A percentile compares a stretch with the other conserved stretches of the same genome.
Evolutionary conservation across 257 asterid genomes (phyloP).

Genomic region (Solanum okadae): DNA sequence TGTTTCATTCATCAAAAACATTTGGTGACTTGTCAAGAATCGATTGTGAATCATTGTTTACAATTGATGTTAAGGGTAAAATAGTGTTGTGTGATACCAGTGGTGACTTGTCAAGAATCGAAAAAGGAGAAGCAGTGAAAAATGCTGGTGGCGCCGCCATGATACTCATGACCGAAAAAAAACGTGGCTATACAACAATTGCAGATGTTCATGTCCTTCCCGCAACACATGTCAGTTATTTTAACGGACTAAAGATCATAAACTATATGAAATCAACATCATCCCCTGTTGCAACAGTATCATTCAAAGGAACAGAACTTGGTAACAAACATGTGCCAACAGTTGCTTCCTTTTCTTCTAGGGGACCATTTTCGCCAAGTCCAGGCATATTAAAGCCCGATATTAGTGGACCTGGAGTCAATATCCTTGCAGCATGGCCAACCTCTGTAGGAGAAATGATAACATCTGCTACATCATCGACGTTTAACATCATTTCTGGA

Average conservation of each 20-base stretch:
- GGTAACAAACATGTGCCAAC: neutral
- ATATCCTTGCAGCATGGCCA: neutral
- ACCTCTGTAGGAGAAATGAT: neutral
- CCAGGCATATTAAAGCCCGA: neutral
- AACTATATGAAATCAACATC: slow-evolving; percentile 1
- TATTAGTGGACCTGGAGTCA: slow-evolving; percentile 1
- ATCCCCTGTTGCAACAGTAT: neutral
- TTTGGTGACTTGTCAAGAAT: too few species aligned
- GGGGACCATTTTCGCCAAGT: neutral
- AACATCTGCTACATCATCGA: neutral
- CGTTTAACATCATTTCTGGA: neutral
- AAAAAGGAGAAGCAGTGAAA: slow-evolving; percentile 12
- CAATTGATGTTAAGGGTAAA: slow-evolving; percentile 8
- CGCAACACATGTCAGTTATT: slow-evolving; percentile 3
- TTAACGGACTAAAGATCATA: slow-evolving; percentile 4
- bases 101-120: neutral
- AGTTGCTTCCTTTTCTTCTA: neutral
- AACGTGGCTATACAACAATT: slow-evolving; percentile 6
- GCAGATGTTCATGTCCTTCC: slow-evolving; percentile 19
- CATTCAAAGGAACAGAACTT: neutral
- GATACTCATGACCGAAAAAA: slow-evolving; percentile 12
- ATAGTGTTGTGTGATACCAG: slow-evolving; percentile 16
- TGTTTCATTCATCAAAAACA: neutral
- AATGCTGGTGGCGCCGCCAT: slow-evolving; percentile 21
- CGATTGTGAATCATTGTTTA: neutral